These are phyloP conservation scores for Coprinellus micaceus DNA, from an alignment of 768 basidiomycete species.

Conservation along the genomic window DNA sequence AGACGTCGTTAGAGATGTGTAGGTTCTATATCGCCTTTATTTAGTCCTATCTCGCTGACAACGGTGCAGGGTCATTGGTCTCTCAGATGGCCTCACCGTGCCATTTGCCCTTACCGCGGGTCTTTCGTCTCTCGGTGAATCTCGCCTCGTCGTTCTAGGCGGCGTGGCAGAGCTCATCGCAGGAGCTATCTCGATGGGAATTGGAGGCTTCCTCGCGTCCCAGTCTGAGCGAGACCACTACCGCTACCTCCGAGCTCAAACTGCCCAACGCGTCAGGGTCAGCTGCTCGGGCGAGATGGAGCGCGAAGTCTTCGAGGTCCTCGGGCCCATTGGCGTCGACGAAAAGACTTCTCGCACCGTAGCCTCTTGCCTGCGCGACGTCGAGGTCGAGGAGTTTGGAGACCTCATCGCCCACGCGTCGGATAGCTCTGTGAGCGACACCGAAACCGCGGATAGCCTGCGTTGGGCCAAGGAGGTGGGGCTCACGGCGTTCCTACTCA, in stretches of 20 bases:
- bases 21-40: conserved; percentile 24
- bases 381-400: conserved; percentile 46
- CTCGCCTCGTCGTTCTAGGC: conserved; percentile 88
- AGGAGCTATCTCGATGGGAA: conserved; percentile 96
- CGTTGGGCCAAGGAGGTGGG: conserved; percentile 79
- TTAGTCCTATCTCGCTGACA: not conserved
- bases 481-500: conserved; percentile 88
- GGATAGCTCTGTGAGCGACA: conserved; percentile 33
- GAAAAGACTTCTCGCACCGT: conserved; percentile 76
- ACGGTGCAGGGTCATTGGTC: conserved; percentile 69
- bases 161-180: conserved; percentile 95
- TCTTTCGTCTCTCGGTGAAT: conserved; percentile 83
- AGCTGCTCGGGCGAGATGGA: conserved; percentile 96
- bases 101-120: conserved; percentile 91
- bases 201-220: conserved; percentile 95
- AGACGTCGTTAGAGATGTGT: conserved; percentile 86
- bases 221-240: conserved; percentile 96
- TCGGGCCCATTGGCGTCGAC: conserved; percentile 88
- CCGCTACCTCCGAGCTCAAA: conserved; percentile 72
- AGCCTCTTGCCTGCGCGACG: conserved; percentile 66
- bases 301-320: conserved; percentile 84
- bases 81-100: conserved; percentile 86
- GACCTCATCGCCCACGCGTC: conserved; percentile 14
- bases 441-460: conserved; percentile 49
- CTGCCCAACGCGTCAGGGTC: conserved; percentile 75